phyloP scores from a whole-genome alignment of 169 alveolate genomes.

The Blepharisma undulans region DNA sequence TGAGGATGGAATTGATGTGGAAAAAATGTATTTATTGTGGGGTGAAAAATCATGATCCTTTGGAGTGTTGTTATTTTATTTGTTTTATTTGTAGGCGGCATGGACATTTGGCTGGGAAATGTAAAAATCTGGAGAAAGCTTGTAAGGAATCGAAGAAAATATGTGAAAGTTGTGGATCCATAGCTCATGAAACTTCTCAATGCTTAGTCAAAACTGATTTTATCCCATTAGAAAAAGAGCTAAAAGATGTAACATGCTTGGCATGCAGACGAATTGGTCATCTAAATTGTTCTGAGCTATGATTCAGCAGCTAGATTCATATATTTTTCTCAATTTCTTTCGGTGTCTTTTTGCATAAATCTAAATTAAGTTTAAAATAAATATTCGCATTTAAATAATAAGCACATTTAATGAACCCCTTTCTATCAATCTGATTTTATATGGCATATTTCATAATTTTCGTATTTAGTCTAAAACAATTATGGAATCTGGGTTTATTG shows the following conservation, averaged over 20 bases:
- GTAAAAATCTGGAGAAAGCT: neutral
- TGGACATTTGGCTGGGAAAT: neutral
- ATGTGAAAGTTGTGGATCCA: neutral
- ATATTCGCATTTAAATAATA: neutral
- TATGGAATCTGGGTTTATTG: neutral
- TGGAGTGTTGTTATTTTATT: neutral
- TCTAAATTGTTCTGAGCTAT: neutral
- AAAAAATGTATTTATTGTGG: neutral
- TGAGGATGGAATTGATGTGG: neutral
- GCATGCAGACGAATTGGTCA: neutral
- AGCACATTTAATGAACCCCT: neutral
- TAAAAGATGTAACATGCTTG: neutral
- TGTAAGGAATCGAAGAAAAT: neutral
- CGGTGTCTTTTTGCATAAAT: neutral
- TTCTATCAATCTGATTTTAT: neutral
- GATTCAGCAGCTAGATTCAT: neutral
- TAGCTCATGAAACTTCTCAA: neutral
- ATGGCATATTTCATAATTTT: neutral
- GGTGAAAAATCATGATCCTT: neutral
- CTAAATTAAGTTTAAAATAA: too few species aligned
- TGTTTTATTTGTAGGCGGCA: neutral
- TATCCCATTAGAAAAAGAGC: neutral
- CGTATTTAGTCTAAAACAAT: neutral
- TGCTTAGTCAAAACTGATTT: neutral
- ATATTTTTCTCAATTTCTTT: neutral